A percentile compares a stretch with the other conserved stretches of the same genome.
These are phyloP conservation scores for Hymenoscyphus linearis DNA, from an alignment of 2,329 filamentous ascomycete species.

Conservation along the genomic window DNA sequence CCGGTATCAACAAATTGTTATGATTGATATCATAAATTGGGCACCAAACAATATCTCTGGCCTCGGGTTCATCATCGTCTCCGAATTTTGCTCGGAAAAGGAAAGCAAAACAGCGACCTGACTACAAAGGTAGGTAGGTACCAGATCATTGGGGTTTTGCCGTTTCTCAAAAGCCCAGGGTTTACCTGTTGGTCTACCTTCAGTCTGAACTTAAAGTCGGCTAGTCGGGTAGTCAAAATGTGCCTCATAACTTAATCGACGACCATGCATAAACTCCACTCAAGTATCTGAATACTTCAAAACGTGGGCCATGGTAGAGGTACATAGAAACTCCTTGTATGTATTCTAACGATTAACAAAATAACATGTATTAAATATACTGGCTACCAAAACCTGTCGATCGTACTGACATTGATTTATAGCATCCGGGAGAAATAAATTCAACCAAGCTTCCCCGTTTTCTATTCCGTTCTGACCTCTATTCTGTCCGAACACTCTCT, in stretches of 20 bases:
- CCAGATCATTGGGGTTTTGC: background rate
- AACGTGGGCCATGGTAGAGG: background rate
- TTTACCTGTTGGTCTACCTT: background rate
- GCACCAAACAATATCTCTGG: background rate
- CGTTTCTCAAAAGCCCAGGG: background rate
- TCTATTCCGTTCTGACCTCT: background rate
- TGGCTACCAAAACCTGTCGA: background rate
- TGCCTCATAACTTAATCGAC: too few species aligned
- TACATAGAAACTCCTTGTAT: background rate
- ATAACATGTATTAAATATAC: constrained; percentile 4
- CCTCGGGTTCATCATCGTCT: background rate
- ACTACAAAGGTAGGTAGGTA: background rate
- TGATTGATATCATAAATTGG: background rate
- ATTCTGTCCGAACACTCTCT: background rate
- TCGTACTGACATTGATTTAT: background rate
- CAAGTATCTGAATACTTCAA: background rate
- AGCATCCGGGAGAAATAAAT: background rate
- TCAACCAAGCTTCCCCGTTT: background rate
- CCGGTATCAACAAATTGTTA: background rate
- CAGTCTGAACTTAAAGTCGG: background rate
- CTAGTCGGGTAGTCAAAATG: background rate
- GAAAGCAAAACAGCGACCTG: background rate
- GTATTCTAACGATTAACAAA: background rate
- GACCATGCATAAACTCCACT: too few species aligned
- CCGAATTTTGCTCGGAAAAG: background rate